Evolutionary conservation across 106 monocot genomes (phyloP).

Genomic region (Posidonia australis): DNA sequence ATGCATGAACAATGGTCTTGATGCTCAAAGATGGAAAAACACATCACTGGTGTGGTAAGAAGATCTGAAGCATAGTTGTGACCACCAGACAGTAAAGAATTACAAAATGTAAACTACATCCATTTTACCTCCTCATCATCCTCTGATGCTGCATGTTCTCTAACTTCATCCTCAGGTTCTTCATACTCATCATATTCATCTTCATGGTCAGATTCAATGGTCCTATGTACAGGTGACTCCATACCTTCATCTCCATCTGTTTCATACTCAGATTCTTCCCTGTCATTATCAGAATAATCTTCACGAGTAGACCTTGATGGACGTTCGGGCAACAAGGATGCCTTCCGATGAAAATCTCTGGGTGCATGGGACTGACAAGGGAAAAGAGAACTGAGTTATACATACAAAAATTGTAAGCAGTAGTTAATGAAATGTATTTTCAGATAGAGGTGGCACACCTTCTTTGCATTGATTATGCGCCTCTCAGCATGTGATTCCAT

Average conservation of each 20-base stretch:
- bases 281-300: constrained; percentile 66
- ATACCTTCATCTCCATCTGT: constrained; percentile 64
- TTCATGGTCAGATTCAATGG: constrained; percentile 43
- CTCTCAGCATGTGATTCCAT: constrained; percentile 71
- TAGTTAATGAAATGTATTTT: neutral
- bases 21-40: too few species aligned
- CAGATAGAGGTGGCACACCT: constrained; percentile 17
- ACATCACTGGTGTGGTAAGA: too few species aligned
- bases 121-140: constrained; percentile 41
- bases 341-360: constrained; percentile 32
- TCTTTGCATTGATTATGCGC: constrained; percentile 76
- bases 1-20: too few species aligned
- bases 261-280: constrained; percentile 96
- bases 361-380: constrained; percentile 28
- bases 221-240: constrained; percentile 29
- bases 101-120: constrained; percentile 1
- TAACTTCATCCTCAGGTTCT: constrained; percentile 46
- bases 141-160: constrained; percentile 43
- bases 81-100: neutral
- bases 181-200: constrained; percentile 76
- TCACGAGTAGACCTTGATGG: constrained; percentile 36
- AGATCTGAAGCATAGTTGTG: neutral
- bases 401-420: too few species aligned
- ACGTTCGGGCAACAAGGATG: constrained; percentile 27
- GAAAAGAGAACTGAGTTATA: too few species aligned